Evolutionary conservation across 352 stramenopile genomes (phyloP).

Genomic region (Aphanomyces astaci): DNA sequence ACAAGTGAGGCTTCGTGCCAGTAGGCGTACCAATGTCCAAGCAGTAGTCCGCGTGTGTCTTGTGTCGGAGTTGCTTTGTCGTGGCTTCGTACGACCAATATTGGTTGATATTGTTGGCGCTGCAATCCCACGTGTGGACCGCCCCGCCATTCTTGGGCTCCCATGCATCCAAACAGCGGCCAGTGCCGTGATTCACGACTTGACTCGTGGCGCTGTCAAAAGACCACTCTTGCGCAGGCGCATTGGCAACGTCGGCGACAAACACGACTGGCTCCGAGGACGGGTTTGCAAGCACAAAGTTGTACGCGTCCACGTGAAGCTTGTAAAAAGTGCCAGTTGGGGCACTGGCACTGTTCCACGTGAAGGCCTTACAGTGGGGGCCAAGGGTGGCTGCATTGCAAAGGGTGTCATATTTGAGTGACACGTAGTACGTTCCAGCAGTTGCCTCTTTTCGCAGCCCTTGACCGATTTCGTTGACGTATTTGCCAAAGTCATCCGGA

Average conservation of each 20-base stretch:
- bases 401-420: constrained; percentile 32
- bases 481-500: constrained; percentile 49
- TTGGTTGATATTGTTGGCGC: constrained; percentile 43
- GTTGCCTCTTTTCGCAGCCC: constrained; percentile 58
- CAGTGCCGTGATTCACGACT: constrained; percentile 51
- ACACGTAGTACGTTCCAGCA: constrained; percentile 53
- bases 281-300: neutral
- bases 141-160: constrained; percentile 39
- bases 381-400: neutral
- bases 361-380: neutral
- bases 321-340: neutral
- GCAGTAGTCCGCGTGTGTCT: constrained; percentile 43
- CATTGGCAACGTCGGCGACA: neutral
- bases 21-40: constrained; percentile 31
- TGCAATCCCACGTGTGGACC: constrained; percentile 52
- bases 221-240: constrained; percentile 39
- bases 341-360: too few relatives aligned
- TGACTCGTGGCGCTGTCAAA: constrained; percentile 39
- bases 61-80: constrained; percentile 39
- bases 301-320: neutral
- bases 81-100: constrained; percentile 29
- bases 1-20: neutral
- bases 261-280: neutral
- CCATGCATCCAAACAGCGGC: constrained; percentile 56
- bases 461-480: constrained; percentile 44